Evolutionary conservation across 768 basidiomycete genomes (phyloP).

Genomic region (Pleurotus cornucopiae): DNA sequence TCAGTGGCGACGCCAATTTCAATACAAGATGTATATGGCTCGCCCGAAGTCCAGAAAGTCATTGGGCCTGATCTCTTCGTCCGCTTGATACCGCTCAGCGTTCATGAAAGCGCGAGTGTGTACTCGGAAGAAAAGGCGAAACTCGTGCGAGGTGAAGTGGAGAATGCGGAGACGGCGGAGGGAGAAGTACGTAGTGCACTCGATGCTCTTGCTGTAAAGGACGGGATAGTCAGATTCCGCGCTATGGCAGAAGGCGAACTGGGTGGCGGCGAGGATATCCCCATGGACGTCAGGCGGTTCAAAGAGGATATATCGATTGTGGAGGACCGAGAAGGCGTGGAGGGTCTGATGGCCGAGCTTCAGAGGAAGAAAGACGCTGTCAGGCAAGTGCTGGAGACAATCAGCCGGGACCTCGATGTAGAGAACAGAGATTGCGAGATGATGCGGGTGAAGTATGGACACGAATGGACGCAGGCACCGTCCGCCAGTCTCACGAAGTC

Average conservation of each 20-base stretch:
- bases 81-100: slow-evolving; percentile 83
- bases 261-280: slow-evolving; percentile 61
- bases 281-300: slow-evolving; percentile 68
- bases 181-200: slow-evolving; percentile 74
- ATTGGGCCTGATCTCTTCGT: slow-evolving; percentile 92
- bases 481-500: slow-evolving; percentile 69
- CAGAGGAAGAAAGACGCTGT: slow-evolving; percentile 55
- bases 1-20: slow-evolving; percentile 78
- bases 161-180: slow-evolving; percentile 81
- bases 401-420: slow-evolving; percentile 66
- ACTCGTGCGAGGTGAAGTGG: slow-evolving; percentile 79
- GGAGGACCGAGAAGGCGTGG: slow-evolving; percentile 68
- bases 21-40: slow-evolving; percentile 91
- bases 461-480: slow-evolving; percentile 84
- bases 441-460: slow-evolving; percentile 82
- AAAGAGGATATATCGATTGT: slow-evolving; percentile 66
- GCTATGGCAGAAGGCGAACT: slow-evolving; percentile 67
- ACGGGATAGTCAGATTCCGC: slow-evolving; percentile 62
- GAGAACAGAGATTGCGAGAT: slow-evolving; percentile 88
- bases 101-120: slow-evolving; percentile 93
- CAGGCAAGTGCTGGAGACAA: slow-evolving; percentile 53
- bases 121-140: slow-evolving; percentile 99
- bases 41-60: slow-evolving; percentile 89
- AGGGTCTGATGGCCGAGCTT: slow-evolving; percentile 56
- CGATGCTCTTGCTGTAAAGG: slow-evolving; percentile 78